These are phyloP conservation scores for Chaetomiaceae sp. DNA, from an alignment of 2,329 filamentous ascomycete genomes.

Conservation along the genomic window DNA sequence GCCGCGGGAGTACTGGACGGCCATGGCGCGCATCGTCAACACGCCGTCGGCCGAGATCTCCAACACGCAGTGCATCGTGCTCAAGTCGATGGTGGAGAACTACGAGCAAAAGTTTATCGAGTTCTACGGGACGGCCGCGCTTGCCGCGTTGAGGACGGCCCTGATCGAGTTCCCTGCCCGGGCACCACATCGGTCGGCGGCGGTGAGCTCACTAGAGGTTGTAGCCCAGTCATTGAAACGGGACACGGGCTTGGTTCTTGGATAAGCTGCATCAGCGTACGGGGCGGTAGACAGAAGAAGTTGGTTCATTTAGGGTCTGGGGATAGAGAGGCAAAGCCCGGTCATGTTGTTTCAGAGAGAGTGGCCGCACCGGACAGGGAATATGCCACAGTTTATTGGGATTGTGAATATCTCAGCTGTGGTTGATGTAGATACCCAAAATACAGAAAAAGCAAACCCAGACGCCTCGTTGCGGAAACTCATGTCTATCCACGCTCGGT, in stretches of 20 bases:
- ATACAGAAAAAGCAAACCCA: constrained; percentile 12
- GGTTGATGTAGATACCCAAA: constrained; percentile 10
- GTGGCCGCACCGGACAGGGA: background rate
- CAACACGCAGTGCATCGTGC: constrained; percentile 67
- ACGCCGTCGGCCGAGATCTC: constrained; percentile 63
- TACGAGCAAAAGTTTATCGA: constrained; percentile 71
- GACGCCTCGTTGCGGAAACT: constrained; percentile 15
- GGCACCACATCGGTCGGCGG: constrained; percentile 44
- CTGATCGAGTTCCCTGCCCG: constrained; percentile 68
- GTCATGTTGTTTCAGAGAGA: background rate
- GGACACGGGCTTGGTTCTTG: constrained; percentile 47
- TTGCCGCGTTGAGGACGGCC: constrained; percentile 66
- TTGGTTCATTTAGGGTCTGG: background rate
- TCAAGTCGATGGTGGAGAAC: constrained; percentile 67
- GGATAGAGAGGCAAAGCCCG: constrained; percentile 4
- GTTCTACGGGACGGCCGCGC: constrained; percentile 74
- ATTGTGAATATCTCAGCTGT: background rate
- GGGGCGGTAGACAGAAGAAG: background rate
- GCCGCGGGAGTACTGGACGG: constrained; percentile 76
- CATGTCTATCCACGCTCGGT: constrained; percentile 8
- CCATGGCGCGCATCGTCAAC: constrained; percentile 71
- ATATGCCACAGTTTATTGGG: background rate
- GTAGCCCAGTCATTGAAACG: constrained; percentile 50
- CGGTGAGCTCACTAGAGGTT: constrained; percentile 49
- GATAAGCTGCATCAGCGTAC: constrained; percentile 23